These are phyloP conservation scores for Conticribra weissflogii DNA, from an alignment of 108 stramenopile genomes.

Conservation along the genomic window DNA sequence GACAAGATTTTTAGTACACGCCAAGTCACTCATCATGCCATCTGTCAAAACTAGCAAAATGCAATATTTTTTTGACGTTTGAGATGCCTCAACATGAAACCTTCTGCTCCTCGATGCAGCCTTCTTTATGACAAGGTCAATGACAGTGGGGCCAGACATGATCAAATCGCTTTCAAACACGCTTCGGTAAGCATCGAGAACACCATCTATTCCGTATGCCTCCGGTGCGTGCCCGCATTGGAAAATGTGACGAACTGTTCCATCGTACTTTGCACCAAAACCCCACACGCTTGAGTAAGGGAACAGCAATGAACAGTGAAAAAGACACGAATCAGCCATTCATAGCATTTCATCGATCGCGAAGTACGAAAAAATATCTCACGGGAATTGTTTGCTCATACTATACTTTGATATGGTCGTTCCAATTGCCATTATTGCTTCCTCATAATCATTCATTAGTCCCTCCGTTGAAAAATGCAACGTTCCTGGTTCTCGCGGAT, in stretches of 20 bases:
- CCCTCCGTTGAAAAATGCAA: conserved; percentile 64
- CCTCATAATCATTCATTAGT: conserved; percentile 72
- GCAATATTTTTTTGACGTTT: conserved; percentile 55
- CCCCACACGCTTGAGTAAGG: conserved; percentile 66
- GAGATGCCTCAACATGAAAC: no score
- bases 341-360: no score
- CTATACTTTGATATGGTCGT: conserved; percentile 66
- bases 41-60: conserved; percentile 88
- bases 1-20: conserved; percentile 61
- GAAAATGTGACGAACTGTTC: conserved; percentile 54
- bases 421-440: conserved; percentile 77
- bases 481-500: conserved; percentile 47
- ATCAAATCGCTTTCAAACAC: conserved; percentile 57
- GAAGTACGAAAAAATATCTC: conserved; percentile 7
- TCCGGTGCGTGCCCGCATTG: conserved; percentile 48
- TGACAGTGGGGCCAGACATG: conserved; percentile 68
- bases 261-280: conserved; percentile 85
- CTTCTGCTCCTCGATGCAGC: conserved; percentile 51
- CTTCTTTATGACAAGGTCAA: conserved; percentile 58
- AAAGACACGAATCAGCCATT: neutral
- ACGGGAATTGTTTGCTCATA: conserved; percentile 62
- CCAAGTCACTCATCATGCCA: conserved; percentile 81
- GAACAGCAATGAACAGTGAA: neutral
- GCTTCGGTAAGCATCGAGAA: conserved; percentile 72
- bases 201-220: conserved; percentile 64